Evolutionary conservation across 495 filamentous ascomycete genomes (phyloP), one percentile per base, ranked within the genome.

Genomic region (Paragyromitra xinjiangensis): DNA sequence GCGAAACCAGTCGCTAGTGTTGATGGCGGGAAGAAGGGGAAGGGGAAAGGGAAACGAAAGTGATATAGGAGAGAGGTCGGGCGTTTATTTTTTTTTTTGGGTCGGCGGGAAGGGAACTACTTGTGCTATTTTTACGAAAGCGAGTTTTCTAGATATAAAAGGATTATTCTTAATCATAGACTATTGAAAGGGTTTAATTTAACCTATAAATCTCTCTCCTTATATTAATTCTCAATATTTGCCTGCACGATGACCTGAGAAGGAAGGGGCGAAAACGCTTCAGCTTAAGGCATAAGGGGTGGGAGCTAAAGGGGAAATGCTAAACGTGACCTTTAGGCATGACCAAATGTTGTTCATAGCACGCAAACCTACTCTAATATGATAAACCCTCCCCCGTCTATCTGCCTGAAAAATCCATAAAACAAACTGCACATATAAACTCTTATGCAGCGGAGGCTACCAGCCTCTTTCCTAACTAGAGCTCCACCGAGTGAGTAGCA

Each of bases 1-100:
- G 89, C 89, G 16, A 87, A 87, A 71, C 85, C 85, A 7, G 81
- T 86, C 34, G 14, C 81, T 14, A 81, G 73, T n/a, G 22, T 74
- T n/a, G 78, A 77, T 50, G 83, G 76, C 7, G 69, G 62, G 62
- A 87, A 84, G 71, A 84, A 83, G 66, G 69, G 67, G 14, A 79
- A 78, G 73, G 81, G 83, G 69, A 84, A 84, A 72, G 77, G 64
- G 19, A 77, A 79, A 51, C 37, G 68, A 19, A 80, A 77, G 29
- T 58, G 16, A 58, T 63, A 56, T 24, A 9, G n/a, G 42, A 55
- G 45, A 24, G 56, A 61, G 48, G 19, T 37, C 24, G 6, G 14
- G 37, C 34, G 55, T 29, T 58, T 29, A 9, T 61, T n/a, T n/a
- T 12, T 59, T 37, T 12, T 34, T 59, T 59, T 1, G 19, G n/a